Conservation (phyloP, 1,139 yeast species). For the Chernovozyma sophiae-reginae region DNA sequence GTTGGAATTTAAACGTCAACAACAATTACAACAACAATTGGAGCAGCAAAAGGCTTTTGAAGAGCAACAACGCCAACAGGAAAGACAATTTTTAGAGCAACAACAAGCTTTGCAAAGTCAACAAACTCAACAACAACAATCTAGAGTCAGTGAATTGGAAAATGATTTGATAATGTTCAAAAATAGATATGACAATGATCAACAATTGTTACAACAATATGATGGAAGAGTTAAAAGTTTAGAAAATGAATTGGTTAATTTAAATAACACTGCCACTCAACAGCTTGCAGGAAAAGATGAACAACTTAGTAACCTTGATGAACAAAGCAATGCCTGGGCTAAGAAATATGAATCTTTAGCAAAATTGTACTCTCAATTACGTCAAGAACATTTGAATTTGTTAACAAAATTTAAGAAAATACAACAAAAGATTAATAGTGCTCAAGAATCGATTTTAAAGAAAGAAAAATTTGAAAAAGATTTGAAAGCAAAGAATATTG, state of each 20-base stretch:
- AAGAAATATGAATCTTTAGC: conserved; percentile 88
- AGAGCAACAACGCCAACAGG: conserved; percentile 72
- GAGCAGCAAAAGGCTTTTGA: conserved; percentile 63
- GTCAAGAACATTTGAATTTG: conserved; percentile 85
- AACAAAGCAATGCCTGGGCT: conserved; percentile 77
- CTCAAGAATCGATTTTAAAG: conserved; percentile 85
- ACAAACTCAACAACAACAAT: conserved; percentile 72
- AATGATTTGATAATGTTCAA: conserved; percentile 72
- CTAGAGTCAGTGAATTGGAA: conserved; percentile 76
- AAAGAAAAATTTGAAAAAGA: conserved; percentile 83
- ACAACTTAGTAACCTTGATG: conserved; percentile 63
- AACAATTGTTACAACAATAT: conserved; percentile 77
- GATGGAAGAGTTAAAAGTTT: conserved; percentile 81
- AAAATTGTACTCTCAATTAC: conserved; percentile 81
- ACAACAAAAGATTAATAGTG: conserved; percentile 87
- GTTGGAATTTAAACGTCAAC: conserved; percentile 41
- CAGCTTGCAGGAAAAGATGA: conserved; percentile 80
- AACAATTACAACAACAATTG: conserved; percentile 44
- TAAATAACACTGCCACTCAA: conserved; percentile 64
- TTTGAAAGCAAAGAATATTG: conserved; percentile 78
- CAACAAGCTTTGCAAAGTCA: conserved; percentile 69
- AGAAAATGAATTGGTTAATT: conserved; percentile 65
- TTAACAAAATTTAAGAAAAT: conserved; percentile 76
- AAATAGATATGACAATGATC: conserved; percentile 86
- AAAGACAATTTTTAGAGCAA: conserved; percentile 35